phyloP scores from a whole-genome alignment of 2,329 filamentous ascomycete species.

The Trichoderma sp. region DNA sequence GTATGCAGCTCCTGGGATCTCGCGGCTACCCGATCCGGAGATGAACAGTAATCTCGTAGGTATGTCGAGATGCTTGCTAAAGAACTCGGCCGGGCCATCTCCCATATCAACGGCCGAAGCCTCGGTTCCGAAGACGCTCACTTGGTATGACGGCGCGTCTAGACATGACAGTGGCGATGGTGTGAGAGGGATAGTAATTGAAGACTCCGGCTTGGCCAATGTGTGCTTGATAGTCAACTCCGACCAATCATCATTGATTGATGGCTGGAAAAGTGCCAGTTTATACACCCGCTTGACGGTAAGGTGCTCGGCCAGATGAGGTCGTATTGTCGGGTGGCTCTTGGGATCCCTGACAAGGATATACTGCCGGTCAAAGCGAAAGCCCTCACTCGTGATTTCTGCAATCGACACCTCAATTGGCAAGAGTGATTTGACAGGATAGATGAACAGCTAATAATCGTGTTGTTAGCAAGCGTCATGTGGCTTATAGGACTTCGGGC shows the following conservation, averaged over 20 bases:
- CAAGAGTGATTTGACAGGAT: conserved; percentile 27
- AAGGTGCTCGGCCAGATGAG: conserved; percentile 25
- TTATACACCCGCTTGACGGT: conserved; percentile 25
- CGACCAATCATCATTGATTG: conserved; percentile 27
- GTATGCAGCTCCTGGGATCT: conserved; percentile 25
- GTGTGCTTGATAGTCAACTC: conserved; percentile 25
- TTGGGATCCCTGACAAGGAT: conserved; percentile 23
- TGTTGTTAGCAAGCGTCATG: not conserved
- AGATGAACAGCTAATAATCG: conserved; percentile 26
- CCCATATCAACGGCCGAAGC: conserved; percentile 26
- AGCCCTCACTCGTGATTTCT: conserved; percentile 26
- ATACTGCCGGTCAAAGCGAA: conserved; percentile 28
- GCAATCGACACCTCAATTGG: conserved; percentile 26
- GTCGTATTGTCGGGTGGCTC: not conserved
- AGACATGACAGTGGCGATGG: conserved; percentile 24
- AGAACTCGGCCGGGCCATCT: conserved; percentile 24
- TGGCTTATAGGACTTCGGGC: not conserved
- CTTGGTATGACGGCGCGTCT: conserved; percentile 21
- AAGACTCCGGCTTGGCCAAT: conserved; percentile 18
- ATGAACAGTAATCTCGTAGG: conserved; percentile 23
- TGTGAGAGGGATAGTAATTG: conserved; percentile 26
- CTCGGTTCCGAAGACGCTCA: conserved; percentile 27
- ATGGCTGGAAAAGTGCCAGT: conserved; percentile 26
- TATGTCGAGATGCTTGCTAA: conserved; percentile 27
- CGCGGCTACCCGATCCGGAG: conserved; percentile 21